These are phyloP conservation scores for Emydomyces testavorans DNA, from an alignment of 2,329 filamentous ascomycete species.

Conservation along the genomic window DNA sequence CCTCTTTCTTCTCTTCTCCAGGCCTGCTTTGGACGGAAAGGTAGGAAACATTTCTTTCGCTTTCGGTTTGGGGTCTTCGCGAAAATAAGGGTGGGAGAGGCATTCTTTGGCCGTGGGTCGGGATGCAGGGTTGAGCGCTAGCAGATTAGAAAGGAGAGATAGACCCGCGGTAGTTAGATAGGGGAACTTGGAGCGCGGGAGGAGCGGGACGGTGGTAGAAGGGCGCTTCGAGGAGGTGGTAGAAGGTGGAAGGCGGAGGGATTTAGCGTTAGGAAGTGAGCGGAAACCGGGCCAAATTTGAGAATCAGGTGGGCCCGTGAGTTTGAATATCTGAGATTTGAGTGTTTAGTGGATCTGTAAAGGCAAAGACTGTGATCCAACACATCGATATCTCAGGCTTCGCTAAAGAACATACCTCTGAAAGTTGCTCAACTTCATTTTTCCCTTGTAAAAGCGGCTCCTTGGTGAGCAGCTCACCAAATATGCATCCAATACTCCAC, in stretches of 20 bases:
- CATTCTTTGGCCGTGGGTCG: constrained; percentile 63
- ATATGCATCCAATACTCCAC: constrained; percentile 94
- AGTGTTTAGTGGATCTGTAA: neutral
- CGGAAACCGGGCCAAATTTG: constrained; percentile 77
- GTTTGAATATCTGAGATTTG: constrained; percentile 58
- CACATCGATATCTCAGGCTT: neutral
- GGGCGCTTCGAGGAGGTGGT: constrained; percentile 27
- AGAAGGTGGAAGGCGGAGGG: constrained; percentile 53
- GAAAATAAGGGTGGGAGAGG: constrained; percentile 72
- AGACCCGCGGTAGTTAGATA: constrained; percentile 66
- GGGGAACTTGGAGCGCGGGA: constrained; percentile 68
- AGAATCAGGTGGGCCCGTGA: constrained; percentile 76
- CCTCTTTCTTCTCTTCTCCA: constrained; percentile 63
- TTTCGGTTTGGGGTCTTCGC: constrained; percentile 80
- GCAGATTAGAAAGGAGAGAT: constrained; percentile 54
- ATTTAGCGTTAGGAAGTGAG: constrained; percentile 73
- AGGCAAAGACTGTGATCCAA: neutral
- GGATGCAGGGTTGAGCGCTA: constrained; percentile 61
- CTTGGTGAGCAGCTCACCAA: constrained; percentile 76
- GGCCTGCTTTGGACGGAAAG: constrained; percentile 87
- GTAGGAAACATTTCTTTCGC: constrained; percentile 88
- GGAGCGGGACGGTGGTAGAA: constrained; percentile 33
- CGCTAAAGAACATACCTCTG: constrained; percentile 39
- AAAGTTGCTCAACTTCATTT: constrained; percentile 85
- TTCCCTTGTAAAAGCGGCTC: constrained; percentile 75